Evolutionary conservation across 768 basidiomycete species (phyloP).

Genomic region (Neoboletus magnificus): DNA sequence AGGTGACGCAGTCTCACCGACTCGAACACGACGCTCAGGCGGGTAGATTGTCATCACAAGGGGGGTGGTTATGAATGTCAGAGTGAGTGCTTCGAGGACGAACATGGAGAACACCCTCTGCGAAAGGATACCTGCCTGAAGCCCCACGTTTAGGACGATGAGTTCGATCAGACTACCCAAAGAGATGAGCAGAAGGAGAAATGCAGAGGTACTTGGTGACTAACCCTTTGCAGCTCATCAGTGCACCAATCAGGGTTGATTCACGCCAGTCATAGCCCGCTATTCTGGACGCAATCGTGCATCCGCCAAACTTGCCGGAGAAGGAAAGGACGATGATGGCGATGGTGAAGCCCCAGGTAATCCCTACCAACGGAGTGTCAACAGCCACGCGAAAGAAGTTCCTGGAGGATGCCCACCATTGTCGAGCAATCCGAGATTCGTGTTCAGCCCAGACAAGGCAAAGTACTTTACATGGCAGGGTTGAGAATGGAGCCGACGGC

Average conservation of each 20-base stretch:
- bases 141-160: conserved; percentile 93
- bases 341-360: conserved; percentile 87
- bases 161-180: conserved; percentile 76
- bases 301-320: conserved; percentile 85
- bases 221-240: conserved; percentile 96
- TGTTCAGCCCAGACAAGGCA: conserved; percentile 85
- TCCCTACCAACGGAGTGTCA: conserved; percentile 38
- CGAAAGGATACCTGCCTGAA: conserved; percentile 74
- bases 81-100: conserved; percentile 74
- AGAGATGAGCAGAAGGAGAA: background rate
- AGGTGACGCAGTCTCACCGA: conserved; percentile 17
- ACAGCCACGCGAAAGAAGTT: background rate
- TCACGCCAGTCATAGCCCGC: conserved; percentile 80
- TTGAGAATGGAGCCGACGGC: background rate
- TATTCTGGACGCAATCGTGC: conserved; percentile 62
- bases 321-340: conserved; percentile 80
- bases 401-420: conserved; percentile 43
- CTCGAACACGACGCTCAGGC: conserved; percentile 51
- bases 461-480: conserved; percentile 63
- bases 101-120: conserved; percentile 90
- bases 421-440: conserved; percentile 81
- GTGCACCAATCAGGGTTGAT: conserved; percentile 74
- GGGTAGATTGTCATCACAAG: conserved; percentile 68
- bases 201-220: background rate
- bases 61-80: conserved; percentile 87